Evolutionary conservation across 2,329 filamentous ascomycete genomes (phyloP).

Genomic region (Cordyceps javanica): DNA sequence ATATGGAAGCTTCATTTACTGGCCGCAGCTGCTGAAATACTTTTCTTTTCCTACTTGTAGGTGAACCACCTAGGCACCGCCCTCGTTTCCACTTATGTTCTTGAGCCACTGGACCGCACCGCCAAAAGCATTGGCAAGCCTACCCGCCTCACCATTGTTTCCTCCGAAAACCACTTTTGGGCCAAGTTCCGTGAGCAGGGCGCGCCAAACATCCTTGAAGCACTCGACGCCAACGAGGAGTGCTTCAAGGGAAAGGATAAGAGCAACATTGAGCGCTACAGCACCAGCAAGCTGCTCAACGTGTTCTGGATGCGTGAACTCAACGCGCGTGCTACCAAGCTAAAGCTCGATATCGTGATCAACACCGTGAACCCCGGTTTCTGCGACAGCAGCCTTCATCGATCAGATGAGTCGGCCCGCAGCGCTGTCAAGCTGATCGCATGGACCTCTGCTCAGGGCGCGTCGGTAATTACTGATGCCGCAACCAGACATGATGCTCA

Average conservation of each 20-base stretch:
- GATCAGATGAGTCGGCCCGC: not conserved
- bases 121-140: not conserved
- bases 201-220: not conserved
- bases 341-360: not conserved
- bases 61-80: not conserved
- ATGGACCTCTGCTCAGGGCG: not conserved
- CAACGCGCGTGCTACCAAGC: not conserved
- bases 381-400: not conserved
- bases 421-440: not conserved
- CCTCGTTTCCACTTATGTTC: not conserved
- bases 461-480: not conserved
- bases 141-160: not conserved
- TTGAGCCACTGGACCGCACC: not conserved
- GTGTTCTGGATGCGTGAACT: constrained; percentile 1
- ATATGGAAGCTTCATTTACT: not conserved
- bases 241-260: not conserved
- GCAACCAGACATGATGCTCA: not conserved
- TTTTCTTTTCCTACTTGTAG: not conserved
- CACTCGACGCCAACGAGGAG: not conserved
- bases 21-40: not conserved
- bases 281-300: constrained; percentile 1
- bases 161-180: constrained; percentile 1
- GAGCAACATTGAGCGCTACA: constrained; percentile 1
- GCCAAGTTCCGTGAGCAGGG: not conserved
- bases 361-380: not conserved